Evolutionary conservation across 1,284 basidiomycete genomes (phyloP).

Genomic region (Puccinia brachypodii): DNA sequence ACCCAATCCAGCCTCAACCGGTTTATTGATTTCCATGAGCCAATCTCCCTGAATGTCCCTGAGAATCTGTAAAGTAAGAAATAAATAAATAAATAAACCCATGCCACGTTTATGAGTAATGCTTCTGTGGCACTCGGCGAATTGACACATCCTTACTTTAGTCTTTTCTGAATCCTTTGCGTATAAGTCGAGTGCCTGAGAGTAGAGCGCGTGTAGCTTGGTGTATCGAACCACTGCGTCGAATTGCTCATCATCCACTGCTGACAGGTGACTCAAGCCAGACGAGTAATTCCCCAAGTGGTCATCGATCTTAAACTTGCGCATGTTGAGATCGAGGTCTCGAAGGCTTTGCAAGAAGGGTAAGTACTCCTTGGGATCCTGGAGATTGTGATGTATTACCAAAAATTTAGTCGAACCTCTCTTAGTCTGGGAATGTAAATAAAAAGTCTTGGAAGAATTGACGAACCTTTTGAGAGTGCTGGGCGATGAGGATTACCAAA

Average conservation of each 20-base stretch:
- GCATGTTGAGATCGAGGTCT: constrained; percentile 75
- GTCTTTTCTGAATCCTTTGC: constrained; percentile 65
- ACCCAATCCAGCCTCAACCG: constrained; percentile 78
- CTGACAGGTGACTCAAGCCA: constrained; percentile 73
- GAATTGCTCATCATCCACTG: constrained; percentile 70
- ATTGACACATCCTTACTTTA: constrained; percentile 61
- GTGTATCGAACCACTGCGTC: constrained; percentile 78
- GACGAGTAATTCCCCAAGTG: constrained; percentile 75
- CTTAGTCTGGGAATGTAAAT: constrained; percentile 6
- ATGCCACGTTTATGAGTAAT: constrained; percentile 7
- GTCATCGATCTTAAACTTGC: constrained; percentile 89
- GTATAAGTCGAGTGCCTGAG: constrained; percentile 73
- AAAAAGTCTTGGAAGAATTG: neutral
- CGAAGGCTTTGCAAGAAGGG: constrained; percentile 91
- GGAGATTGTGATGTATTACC: neutral
- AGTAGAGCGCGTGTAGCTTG: constrained; percentile 74
- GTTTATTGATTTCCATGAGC: constrained; percentile 71
- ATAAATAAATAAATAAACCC: too few relatives aligned
- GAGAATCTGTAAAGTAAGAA: constrained; percentile 23
- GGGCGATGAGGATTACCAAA: constrained; percentile 90
- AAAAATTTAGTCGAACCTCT: neutral
- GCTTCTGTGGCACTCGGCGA: neutral
- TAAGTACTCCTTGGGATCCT: constrained; percentile 97
- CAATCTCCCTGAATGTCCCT: constrained; percentile 31
- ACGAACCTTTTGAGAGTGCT: constrained; percentile 87